A percentile compares a stretch with the other conserved stretches of the same genome.
These are phyloP conservation scores for Stephanodiscus minutulus DNA, from an alignment of 108 stramenopile species.

Conservation along the genomic window DNA sequence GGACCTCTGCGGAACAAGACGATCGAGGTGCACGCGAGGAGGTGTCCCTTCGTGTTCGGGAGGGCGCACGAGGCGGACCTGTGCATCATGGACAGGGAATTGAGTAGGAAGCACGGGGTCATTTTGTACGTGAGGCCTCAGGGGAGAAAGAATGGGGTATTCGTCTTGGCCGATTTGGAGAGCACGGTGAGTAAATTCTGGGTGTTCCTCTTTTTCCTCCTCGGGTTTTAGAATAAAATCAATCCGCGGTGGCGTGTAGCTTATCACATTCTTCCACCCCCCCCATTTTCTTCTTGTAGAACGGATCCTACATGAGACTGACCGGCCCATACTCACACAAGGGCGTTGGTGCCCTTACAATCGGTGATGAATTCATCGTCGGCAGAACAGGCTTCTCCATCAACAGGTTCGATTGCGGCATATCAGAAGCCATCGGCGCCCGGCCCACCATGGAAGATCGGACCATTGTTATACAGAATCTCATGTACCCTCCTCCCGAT, in stretches of 20 bases:
- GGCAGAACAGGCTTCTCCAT: constrained; percentile 97
- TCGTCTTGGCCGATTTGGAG: constrained; percentile 83
- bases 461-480: constrained; percentile 82
- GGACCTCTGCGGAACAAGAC: constrained; percentile 87
- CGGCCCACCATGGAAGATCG: constrained; percentile 96
- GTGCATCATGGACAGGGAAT: constrained; percentile 89
- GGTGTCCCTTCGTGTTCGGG: constrained; percentile 89
- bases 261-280: not conserved
- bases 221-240: not conserved
- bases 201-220: not conserved
- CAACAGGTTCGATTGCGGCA: constrained; percentile 96
- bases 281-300: constrained; percentile 52
- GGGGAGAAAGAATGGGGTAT: constrained; percentile 55
- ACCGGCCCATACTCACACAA: constrained; percentile 83
- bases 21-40: constrained; percentile 71
- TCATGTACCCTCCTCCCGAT: constrained; percentile 81
- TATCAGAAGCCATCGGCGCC: constrained; percentile 93
- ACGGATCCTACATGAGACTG: constrained; percentile 90
- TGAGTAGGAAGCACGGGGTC: constrained; percentile 86
- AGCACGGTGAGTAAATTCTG: constrained; percentile 82
- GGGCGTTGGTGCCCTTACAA: constrained; percentile 76
- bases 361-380: constrained; percentile 95
- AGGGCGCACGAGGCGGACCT: constrained; percentile 90
- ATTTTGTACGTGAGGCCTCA: constrained; percentile 70
- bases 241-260: not conserved